These are phyloP conservation scores for Lippia alba DNA, from an alignment of 305 asterid genomes.

Conservation along the genomic window DNA sequence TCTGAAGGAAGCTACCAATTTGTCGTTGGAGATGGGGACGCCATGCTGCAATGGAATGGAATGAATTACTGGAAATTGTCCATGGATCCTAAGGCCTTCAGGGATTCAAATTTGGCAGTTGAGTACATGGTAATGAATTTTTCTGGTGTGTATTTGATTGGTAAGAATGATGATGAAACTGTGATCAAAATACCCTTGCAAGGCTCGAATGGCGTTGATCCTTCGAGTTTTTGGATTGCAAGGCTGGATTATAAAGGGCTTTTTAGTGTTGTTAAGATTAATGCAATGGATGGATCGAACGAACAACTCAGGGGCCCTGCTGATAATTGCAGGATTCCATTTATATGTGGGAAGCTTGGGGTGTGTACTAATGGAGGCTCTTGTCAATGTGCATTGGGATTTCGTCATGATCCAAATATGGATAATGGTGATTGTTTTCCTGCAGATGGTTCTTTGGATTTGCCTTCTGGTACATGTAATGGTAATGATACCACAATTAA, in stretches of 20 bases:
- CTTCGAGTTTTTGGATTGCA: slow-evolving; percentile 41
- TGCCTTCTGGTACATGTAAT: slow-evolving; percentile 45
- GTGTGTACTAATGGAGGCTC: slow-evolving; percentile 49
- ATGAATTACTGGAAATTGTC: slow-evolving; percentile 54
- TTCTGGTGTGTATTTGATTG: slow-evolving; percentile 58
- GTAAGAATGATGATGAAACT: slow-evolving; percentile 40
- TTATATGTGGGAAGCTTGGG: slow-evolving; percentile 49
- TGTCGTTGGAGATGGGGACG: slow-evolving; percentile 38
- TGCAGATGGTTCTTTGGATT: slow-evolving; percentile 37
- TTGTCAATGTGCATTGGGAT: slow-evolving; percentile 61
- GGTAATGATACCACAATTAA: slow-evolving; percentile 25
- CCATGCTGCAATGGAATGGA: slow-evolving; percentile 44
- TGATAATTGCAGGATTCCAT: slow-evolving; percentile 55
- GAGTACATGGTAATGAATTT: slow-evolving; percentile 52
- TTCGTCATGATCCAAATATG: slow-evolving; percentile 38
- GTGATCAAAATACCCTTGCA: slow-evolving; percentile 41
- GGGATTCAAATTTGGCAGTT: slow-evolving; percentile 37
- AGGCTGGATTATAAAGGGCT: slow-evolving; percentile 50
- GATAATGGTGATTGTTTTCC: slow-evolving; percentile 47
- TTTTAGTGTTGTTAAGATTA: slow-evolving; percentile 40
- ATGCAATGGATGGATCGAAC: slow-evolving; percentile 12
- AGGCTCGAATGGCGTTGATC: slow-evolving; percentile 3
- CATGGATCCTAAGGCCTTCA: slow-evolving; percentile 44
- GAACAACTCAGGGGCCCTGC: slow-evolving; percentile 41
- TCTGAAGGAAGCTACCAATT: slow-evolving; percentile 43